A percentile compares a stretch with the other conserved stretches of the same genome.
Evolutionary conservation across 2,329 filamentous ascomycete species (phyloP).

Genomic region (Colletotrichum filicis): DNA sequence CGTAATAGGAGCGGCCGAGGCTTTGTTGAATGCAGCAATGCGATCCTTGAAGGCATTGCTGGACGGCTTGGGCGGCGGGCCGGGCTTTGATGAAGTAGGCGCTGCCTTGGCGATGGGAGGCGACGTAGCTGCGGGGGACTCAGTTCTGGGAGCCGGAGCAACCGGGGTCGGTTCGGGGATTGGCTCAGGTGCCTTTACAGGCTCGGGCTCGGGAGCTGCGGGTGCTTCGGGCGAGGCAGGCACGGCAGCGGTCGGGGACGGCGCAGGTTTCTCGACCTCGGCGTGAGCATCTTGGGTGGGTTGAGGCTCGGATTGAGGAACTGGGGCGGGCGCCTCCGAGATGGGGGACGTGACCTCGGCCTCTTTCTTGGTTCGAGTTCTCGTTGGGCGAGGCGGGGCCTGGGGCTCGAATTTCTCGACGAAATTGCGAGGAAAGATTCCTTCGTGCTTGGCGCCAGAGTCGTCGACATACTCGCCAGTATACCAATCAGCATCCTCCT

Average conservation of each 20-base stretch:
- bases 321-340: conserved; percentile 40
- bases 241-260: conserved; percentile 42
- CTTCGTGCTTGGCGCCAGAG: conserved; percentile 78
- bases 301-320: conserved; percentile 42
- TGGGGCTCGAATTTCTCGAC: conserved; percentile 96
- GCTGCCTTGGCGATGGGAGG: conserved; percentile 53
- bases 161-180: conserved; percentile 40
- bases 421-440: conserved; percentile 96
- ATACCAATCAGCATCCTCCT: conserved; percentile 96
- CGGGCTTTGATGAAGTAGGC: conserved; percentile 53
- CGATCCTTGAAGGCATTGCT: conserved; percentile 90
- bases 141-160: conserved; percentile 51
- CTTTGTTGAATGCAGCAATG: conserved; percentile 96
- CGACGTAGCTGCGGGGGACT: conserved; percentile 45
- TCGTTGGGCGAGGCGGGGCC: conserved; percentile 85
- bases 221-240: conserved; percentile 47
- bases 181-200: conserved; percentile 44
- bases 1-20: conserved; percentile 84
- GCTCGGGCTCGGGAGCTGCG: conserved; percentile 48
- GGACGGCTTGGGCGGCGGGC: conserved; percentile 79
- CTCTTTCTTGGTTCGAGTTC: conserved; percentile 78
- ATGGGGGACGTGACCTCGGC: conserved; percentile 44
- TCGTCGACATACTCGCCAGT: conserved; percentile 86
- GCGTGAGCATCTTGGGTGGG: conserved; percentile 48
- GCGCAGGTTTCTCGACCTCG: conserved; percentile 46